Evolutionary conservation across 352 stramenopile genomes (phyloP), one percentile per base, ranked within the genome.

Genomic region (Elongisporangium undulatum): DNA sequence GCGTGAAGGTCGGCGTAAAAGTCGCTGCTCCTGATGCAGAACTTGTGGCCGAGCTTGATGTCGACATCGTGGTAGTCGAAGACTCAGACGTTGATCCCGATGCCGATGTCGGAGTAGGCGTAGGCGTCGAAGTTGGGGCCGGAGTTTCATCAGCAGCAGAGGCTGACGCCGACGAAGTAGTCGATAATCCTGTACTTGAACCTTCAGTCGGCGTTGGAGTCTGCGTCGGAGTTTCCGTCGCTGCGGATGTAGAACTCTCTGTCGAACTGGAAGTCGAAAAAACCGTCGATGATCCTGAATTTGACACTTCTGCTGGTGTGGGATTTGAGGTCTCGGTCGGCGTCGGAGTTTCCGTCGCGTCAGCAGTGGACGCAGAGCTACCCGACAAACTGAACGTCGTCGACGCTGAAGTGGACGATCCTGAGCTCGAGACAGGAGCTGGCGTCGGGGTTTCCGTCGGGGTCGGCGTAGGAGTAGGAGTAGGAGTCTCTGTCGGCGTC

Each of bases 311-410:
- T n/a, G 49, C 22, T 17, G 49, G 16, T 4, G 49, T 26, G 7
- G 49, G 49, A 8, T 9, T 53, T 13, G 49, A 6, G 15, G 34
- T 45, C 12, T 45, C 34, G 12, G 34, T 39, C 29, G 29, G 29
- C 10, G 29, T 13, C 29, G 29, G 29, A 39, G 49, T 53, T 53
- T 24, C 21, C n/a, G 49, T 53, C 49, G 49, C 49, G 12, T 17
- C 49, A 13, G 49, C 49, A 7, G 49, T 53, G n/a, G 49, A 53
- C 49, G 49, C 21, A 53, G 49, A 53, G n/a, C 49, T 24, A 15
- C n/a, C 21, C n/a, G 49, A 21, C n/a, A 9, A 53, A 16, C 49
- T 16, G 8, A 24, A 53, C 6, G n/a, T 15, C n/a, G 48, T 22
- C n/a, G 23, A 26, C 23, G 23, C 23, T 26, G 23, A 26, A 26